These are phyloP conservation scores for Aspergillus oerlinghausenensis DNA, from an alignment of 2,329 filamentous ascomycete species.

Conservation along the genomic window DNA sequence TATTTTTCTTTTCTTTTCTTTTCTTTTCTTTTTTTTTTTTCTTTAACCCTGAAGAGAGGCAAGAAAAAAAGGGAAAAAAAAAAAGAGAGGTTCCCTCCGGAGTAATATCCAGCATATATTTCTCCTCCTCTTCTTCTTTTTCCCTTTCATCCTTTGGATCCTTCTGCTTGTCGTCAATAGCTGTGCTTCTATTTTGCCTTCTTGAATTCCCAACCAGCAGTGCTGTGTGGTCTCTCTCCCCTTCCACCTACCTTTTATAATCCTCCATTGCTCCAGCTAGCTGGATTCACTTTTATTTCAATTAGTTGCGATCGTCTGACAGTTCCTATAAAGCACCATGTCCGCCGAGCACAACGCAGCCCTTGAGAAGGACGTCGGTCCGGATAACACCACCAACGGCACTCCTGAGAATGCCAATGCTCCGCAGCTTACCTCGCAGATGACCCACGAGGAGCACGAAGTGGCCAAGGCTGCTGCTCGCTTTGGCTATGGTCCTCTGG, in stretches of 20 bases:
- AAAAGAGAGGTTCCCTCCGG: neutral
- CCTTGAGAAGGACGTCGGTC: constrained; percentile 30
- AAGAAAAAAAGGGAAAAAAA: neutral
- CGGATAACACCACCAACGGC: constrained; percentile 9
- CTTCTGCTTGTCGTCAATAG: constrained; percentile 8
- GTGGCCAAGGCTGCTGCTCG: constrained; percentile 42
- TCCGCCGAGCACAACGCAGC: constrained; percentile 21
- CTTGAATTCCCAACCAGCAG: constrained; percentile 20
- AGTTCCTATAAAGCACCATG: constrained; percentile 18
- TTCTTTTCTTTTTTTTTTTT: constrained; percentile 3
- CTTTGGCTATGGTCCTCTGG: constrained; percentile 50
- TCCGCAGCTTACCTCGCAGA: neutral
- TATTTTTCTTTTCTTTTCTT: constrained; percentile 6
- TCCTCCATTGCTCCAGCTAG: constrained; percentile 20
- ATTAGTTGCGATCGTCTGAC: neutral
- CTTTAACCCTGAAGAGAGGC: too few relatives aligned
- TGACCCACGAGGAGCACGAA: constrained; percentile 34
- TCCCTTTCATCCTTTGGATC: neutral
- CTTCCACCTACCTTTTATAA: constrained; percentile 7
- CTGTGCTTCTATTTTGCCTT: neutral
- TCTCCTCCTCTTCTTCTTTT: neutral
- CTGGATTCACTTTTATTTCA: constrained; percentile 15
- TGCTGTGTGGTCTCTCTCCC: constrained; percentile 22
- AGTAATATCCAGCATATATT: neutral
- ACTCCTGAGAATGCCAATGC: constrained; percentile 1